phyloP scores from a whole-genome alignment of 495 filamentous ascomycete species.

The Annulohypoxylon stygium region DNA sequence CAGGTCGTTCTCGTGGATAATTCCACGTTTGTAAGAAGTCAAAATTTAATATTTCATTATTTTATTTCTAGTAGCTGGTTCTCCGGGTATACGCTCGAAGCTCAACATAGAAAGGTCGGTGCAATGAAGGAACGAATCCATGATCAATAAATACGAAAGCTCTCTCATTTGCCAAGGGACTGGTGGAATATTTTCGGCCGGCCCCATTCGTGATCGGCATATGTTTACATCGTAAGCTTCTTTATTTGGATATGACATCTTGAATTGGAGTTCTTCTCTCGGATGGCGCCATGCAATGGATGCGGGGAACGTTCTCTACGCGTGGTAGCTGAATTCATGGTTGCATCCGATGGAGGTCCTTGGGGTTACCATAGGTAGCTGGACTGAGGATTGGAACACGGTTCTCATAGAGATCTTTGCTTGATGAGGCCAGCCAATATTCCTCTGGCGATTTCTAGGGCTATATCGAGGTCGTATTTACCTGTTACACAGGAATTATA shows the following conservation, averaged over 20 bases:
- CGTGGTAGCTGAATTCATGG: conserved; percentile 12
- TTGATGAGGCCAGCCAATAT: not conserved
- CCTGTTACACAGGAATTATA: not conserved
- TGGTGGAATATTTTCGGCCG: conserved; percentile 33
- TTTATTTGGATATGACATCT: conserved; percentile 33
- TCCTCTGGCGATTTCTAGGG: not conserved
- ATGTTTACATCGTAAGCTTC: conserved; percentile 25
- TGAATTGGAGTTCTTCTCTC: conserved; percentile 26
- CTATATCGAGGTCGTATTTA: not conserved
- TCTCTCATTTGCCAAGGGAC: not conserved
- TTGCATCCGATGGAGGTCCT: conserved; percentile 26
- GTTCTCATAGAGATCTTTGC: not conserved
- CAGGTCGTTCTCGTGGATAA: not conserved
- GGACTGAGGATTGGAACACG: not conserved
- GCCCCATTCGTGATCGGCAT: conserved; percentile 25
- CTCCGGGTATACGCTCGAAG: not conserved
- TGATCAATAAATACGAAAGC: not conserved
- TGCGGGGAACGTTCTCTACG: conserved; percentile 34
- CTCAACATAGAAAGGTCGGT: conserved; percentile 5
- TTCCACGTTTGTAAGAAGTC: too few species aligned
- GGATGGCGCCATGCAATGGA: conserved; percentile 30
- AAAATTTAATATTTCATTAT: too few species aligned
- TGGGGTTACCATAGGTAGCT: not conserved
- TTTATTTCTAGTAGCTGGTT: too few species aligned
- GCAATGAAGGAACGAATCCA: conserved; percentile 23